Evolutionary conservation across 108 stramenopile genomes (phyloP), one percentile per base, ranked within the genome.

Genomic region (Skeletonema marinoi): DNA sequence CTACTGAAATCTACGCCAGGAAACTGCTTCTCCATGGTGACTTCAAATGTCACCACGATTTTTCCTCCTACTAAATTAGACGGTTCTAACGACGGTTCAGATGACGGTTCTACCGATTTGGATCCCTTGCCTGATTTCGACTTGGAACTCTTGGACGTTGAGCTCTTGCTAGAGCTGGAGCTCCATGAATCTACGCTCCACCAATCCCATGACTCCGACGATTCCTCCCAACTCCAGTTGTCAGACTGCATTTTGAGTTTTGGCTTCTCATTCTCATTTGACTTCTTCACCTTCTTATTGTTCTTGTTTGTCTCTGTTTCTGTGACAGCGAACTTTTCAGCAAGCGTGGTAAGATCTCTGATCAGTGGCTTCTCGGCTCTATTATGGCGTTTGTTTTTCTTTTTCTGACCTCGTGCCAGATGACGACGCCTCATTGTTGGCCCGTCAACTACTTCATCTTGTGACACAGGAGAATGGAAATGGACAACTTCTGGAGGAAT

Each of bases 131-230:
- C 6, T 0, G 6, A 38, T 38, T 38, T 54, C 2, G 51, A 54
- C 21, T 54, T 54, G 17, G 51, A 54, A 21, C 21, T 54, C 21
- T 54, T 54, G 4, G 51, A 54, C 21, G 21, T 54, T 6, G 51
- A 54, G 21, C 51, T 25, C 51, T 54, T 54, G 51, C 42, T 44
- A 44, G 51, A 54, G 21, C 51, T 54, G 4, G 51, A 54, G 51
- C 19, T 21, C 51, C n/a, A n/a, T n/a, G n/a, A 19, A 51, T 51
- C 50, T 51, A 3, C 50, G 17, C 50, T 51, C 50, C 54, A 56
- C 54, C 54, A 56, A n/a, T 56, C 54, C 54, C 54, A 56, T 56
- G 54, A 56, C 25, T 56, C 54, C 25, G 54, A 56, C 7, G 54
- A 56, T 29, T n/a, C n/a, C n/a, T 25, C 25, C 54, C 21, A 56